These are phyloP conservation scores for Trifolium fragiferum DNA, from an alignment of 306 rosid genomes.

Conservation along the genomic window DNA sequence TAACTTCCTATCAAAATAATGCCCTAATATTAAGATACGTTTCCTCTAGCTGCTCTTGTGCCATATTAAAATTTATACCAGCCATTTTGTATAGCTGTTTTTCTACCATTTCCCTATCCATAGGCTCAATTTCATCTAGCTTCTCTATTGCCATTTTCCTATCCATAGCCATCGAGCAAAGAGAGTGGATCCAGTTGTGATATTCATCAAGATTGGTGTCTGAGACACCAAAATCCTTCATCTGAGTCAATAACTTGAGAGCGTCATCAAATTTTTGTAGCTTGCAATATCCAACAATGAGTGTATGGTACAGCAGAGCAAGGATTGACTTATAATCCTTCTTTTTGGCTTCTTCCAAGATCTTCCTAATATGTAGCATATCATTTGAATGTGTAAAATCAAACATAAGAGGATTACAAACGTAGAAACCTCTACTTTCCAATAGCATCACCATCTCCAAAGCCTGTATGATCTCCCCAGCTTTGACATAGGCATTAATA, in stretches of 20 bases:
- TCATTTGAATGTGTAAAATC: background rate
- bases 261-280: background rate
- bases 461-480: background rate
- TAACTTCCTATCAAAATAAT: too few relatives aligned
- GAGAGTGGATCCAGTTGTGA: background rate
- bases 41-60: background rate
- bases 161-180: background rate
- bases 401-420: background rate
- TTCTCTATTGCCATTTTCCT: background rate
- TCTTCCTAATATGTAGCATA: background rate
- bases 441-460: conserved; percentile 1
- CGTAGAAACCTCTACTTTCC: background rate
- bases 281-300: background rate
- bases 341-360: background rate
- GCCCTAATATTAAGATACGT: background rate
- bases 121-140: background rate
- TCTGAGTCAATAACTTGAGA: background rate
- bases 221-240: background rate
- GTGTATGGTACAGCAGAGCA: background rate
- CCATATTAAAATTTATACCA: background rate
- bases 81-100: background rate
- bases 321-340: background rate
- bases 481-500: background rate
- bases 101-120: background rate
- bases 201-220: background rate